A percentile compares a stretch with the other conserved stretches of the same genome.
These are phyloP conservation scores for Epicoccum sorghinum DNA, from an alignment of 2,329 filamentous ascomycete species.

Conservation along the genomic window DNA sequence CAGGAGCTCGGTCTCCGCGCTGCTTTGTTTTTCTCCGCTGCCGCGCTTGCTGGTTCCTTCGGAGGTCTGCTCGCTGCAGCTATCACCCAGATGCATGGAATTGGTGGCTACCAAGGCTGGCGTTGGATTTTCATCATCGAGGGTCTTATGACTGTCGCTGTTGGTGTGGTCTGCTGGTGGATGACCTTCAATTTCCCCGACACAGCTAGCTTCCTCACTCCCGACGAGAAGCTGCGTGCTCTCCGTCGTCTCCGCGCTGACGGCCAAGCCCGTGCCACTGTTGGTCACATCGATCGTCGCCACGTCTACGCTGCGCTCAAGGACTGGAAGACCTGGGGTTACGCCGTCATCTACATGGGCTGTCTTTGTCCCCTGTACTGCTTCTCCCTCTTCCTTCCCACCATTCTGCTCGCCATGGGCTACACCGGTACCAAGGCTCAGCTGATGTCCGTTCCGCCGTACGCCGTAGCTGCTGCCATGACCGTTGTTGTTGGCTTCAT, in stretches of 20 bases:
- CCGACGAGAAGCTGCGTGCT: conserved; percentile 61
- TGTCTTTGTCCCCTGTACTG: conserved; percentile 55
- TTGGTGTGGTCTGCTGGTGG: conserved; percentile 53
- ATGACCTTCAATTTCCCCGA: conserved; percentile 70
- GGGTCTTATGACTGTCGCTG: conserved; percentile 45
- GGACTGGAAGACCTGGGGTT: conserved; percentile 58
- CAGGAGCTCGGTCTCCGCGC: conserved; percentile 60
- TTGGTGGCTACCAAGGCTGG: conserved; percentile 53
- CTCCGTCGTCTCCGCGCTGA: conserved; percentile 68
- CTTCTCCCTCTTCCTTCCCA: conserved; percentile 54
- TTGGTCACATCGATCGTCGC: conserved; percentile 42
- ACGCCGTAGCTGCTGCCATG: conserved; percentile 71
- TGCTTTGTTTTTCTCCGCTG: conserved; percentile 65
- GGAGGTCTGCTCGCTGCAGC: conserved; percentile 63
- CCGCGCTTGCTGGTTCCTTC: conserved; percentile 65
- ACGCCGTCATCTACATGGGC: conserved; percentile 68
- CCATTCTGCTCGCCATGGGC: conserved; percentile 52
- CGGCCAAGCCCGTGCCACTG: conserved; percentile 71
- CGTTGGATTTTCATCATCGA: conserved; percentile 50
- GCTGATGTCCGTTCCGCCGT: conserved; percentile 77
- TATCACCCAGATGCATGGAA: conserved; percentile 67
- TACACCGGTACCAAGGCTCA: conserved; percentile 69
- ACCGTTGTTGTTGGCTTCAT: conserved; percentile 74
- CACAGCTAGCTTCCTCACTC: conserved; percentile 63
- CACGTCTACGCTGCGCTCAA: conserved; percentile 52